Conservation (phyloP, 768 basidiomycete species). For the Tubosaeta sp. region DNA sequence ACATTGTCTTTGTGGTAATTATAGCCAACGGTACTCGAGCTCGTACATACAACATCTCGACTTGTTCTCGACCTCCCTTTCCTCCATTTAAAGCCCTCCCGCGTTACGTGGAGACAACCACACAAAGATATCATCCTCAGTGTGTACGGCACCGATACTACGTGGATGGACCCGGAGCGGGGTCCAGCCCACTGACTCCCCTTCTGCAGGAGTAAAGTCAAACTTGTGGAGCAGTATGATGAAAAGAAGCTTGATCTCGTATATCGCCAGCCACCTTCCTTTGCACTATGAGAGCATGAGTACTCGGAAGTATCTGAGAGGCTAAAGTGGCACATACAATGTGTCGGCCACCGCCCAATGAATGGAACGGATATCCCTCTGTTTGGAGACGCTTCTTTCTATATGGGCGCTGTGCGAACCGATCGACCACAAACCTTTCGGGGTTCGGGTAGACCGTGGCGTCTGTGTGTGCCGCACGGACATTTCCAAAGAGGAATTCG, state of each 20-base stretch:
- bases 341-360: constrained; percentile 18
- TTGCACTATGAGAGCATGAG: constrained; percentile 15
- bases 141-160: constrained; percentile 14
- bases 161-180: constrained; percentile 9
- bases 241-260: constrained; percentile 17
- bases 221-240: constrained; percentile 17
- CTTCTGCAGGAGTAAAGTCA: constrained; percentile 3
- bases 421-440: constrained; percentile 14
- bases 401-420: constrained; percentile 16
- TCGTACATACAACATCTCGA: background rate
- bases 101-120: constrained; percentile 2
- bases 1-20: too few species aligned
- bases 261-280: constrained; percentile 22
- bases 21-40: too few species aligned
- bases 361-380: constrained; percentile 7
- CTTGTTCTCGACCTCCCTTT: background rate
- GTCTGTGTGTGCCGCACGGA: constrained; percentile 19
- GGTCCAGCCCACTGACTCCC: constrained; percentile 1
- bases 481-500: constrained; percentile 17
- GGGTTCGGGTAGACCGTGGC: constrained; percentile 8
- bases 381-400: constrained; percentile 12
- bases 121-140: constrained; percentile 15
- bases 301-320: background rate
- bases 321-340: constrained; percentile 5
- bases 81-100: background rate